These are phyloP conservation scores for Gaultheria prostrata DNA, from an alignment of 148 eudicot genomes.

Conservation along the genomic window DNA sequence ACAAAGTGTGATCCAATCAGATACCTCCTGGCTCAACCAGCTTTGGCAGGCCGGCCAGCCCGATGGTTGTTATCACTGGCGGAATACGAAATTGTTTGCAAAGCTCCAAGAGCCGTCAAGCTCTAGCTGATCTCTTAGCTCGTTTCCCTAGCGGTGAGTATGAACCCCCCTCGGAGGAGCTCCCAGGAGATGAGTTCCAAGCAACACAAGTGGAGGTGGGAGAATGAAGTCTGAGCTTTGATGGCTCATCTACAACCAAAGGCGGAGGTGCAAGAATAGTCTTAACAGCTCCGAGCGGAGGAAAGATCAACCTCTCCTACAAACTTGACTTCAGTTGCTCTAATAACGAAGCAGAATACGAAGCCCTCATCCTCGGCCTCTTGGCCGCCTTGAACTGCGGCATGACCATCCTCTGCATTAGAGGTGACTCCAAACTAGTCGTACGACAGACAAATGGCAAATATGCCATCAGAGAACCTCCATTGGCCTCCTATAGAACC, in stretches of 20 bases:
- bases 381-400: not conserved
- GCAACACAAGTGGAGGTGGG: not conserved
- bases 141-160: too few relatives aligned
- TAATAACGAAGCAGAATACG: not conserved
- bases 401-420: not conserved
- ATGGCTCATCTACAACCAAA: not conserved
- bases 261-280: not conserved
- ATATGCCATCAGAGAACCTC: not conserved
- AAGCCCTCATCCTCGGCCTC: not conserved
- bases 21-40: not conserved
- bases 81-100: too few relatives aligned
- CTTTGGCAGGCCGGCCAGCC: too few relatives aligned
- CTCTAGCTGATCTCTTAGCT: too few relatives aligned
- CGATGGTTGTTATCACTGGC: too few relatives aligned
- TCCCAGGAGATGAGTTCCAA: too few relatives aligned
- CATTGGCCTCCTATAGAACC: not conserved
- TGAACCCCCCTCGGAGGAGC: too few relatives aligned
- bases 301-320: not conserved
- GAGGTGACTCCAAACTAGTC: not conserved
- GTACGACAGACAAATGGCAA: not conserved
- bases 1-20: not conserved
- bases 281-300: not conserved
- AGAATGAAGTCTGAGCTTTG: not conserved
- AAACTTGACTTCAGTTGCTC: not conserved
- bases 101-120: too few relatives aligned